These are phyloP conservation scores for Escallonia rubra DNA, from an alignment of 129 eudicot species.

Conservation along the genomic window DNA sequence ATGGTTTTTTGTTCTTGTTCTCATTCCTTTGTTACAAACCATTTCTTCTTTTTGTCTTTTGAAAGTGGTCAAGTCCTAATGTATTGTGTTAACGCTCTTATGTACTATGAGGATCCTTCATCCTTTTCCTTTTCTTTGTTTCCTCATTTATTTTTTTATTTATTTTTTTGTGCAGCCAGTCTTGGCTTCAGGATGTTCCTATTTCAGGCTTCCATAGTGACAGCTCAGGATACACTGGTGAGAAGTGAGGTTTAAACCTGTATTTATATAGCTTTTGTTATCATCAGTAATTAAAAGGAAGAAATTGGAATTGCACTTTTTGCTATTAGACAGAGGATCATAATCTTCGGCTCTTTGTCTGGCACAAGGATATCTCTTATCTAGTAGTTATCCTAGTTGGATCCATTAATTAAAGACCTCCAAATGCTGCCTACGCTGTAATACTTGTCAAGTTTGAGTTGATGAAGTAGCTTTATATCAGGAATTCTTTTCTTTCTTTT, in stretches of 20 bases:
- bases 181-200: conserved; percentile 66
- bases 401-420: not conserved
- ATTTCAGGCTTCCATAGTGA: conserved; percentile 47
- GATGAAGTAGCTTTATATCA: no score
- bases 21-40: not conserved
- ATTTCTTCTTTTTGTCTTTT: not conserved
- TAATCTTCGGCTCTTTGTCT: no score
- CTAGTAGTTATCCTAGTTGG: not conserved
- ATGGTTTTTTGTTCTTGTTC: not conserved
- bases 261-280: not conserved
- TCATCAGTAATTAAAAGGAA: not conserved
- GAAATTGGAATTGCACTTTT: no score
- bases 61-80: no score
- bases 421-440: not conserved
- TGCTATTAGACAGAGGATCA: no score
- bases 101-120: not conserved
- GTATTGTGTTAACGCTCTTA: no score
- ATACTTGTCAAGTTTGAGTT: no score
- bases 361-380: not conserved
- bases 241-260: conserved; percentile 13
- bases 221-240: conserved; percentile 76
- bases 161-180: conserved; percentile 39
- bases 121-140: not conserved
- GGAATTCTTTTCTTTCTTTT: no score
- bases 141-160: not conserved